A percentile compares a stretch with the other conserved stretches of the same genome.
Evolutionary conservation across 2,329 filamentous ascomycete genomes (phyloP).

Genomic region (Boeremia lycopersici): DNA sequence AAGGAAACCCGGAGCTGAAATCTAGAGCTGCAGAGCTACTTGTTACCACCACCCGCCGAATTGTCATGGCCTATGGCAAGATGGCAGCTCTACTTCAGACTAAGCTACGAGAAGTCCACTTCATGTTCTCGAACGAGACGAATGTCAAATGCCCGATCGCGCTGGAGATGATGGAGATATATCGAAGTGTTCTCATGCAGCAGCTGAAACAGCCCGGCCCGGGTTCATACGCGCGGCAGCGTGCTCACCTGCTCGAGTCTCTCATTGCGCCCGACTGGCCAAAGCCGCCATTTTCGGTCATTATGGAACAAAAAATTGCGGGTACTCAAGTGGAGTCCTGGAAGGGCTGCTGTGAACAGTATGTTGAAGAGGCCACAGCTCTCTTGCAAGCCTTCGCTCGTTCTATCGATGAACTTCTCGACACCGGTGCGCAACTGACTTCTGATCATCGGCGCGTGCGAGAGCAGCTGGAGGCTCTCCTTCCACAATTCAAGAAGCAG

Average conservation of each 20-base stretch:
- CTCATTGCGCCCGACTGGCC: neutral
- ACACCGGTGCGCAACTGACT: neutral
- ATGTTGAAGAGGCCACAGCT: neutral
- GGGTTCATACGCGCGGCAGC: constrained; percentile 4
- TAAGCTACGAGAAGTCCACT: constrained; percentile 3
- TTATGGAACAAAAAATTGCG: neutral
- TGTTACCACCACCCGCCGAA: neutral
- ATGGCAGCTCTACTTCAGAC: neutral
- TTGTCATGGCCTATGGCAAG: neutral
- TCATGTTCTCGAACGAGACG: constrained; percentile 15
- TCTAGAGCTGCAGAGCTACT: constrained; percentile 1
- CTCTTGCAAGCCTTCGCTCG: constrained; percentile 3
- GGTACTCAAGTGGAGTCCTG: neutral
- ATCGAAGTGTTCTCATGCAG: neutral
- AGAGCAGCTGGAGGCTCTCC: neutral
- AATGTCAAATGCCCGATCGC: constrained; percentile 17
- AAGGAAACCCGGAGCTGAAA: constrained; percentile 6
- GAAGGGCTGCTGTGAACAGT: constrained; percentile 4
- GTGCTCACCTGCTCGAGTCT: neutral
- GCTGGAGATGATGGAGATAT: constrained; percentile 10
- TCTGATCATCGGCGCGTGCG: neutral
- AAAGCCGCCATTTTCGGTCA: neutral
- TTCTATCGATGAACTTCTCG: constrained; percentile 6
- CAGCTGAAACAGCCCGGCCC: neutral
- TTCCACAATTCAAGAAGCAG: constrained; percentile 4